Evolutionary conservation across 768 basidiomycete species (phyloP).

Genomic region (Royoungia palumana): DNA sequence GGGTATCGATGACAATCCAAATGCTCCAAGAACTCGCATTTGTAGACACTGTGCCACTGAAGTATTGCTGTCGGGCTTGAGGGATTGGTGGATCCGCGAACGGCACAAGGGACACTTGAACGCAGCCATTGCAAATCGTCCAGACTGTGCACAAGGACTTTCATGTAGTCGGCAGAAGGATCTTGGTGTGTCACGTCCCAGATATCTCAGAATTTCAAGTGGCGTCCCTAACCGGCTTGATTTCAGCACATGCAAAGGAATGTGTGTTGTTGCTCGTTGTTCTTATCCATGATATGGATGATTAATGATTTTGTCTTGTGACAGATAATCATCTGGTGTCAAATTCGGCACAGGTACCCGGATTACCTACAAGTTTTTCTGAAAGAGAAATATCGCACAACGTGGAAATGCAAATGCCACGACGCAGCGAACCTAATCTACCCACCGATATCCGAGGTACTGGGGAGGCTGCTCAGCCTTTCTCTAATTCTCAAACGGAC

Average conservation of each 20-base stretch:
- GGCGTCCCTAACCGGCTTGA: conserved; percentile 9
- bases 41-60: conserved; percentile 76
- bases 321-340: conserved; percentile 42
- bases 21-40: conserved; percentile 55
- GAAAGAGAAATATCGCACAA: conserved; percentile 2
- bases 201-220: background rate
- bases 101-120: conserved; percentile 66
- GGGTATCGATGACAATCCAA: conserved; percentile 53
- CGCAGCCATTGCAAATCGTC: conserved; percentile 50
- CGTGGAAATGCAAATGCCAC: conserved; percentile 1
- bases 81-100: conserved; percentile 82
- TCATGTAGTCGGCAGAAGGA: conserved; percentile 62
- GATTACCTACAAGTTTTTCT: background rate
- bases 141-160: conserved; percentile 66
- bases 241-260: conserved; percentile 67
- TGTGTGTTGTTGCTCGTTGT: conserved; percentile 45
- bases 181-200: conserved; percentile 44
- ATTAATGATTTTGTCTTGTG: conserved; percentile 5
- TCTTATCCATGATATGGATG: background rate
- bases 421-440: background rate
- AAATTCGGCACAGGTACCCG: conserved; percentile 3
- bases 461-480: conserved; percentile 3
- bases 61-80: conserved; percentile 70
- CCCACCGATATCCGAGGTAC: background rate
- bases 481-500: background rate